A percentile compares a stretch with the other conserved stretches of the same genome.
These are phyloP conservation scores for Discostella stelligera DNA, from an alignment of 352 stramenopile species.

Conservation along the genomic window DNA sequence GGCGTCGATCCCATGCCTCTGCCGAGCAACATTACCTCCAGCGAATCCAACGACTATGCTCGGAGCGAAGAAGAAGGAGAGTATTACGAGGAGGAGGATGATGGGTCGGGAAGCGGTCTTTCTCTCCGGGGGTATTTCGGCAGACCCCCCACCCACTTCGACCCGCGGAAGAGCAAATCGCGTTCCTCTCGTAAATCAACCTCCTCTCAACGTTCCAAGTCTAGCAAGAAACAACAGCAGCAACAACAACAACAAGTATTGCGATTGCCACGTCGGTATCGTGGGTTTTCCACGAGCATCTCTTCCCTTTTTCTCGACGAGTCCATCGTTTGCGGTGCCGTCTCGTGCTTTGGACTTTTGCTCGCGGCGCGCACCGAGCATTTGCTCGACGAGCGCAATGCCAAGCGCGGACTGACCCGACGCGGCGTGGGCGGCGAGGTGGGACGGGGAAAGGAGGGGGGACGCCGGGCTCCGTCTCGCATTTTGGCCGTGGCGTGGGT, in stretches of 20 bases:
- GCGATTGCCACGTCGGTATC: conserved; percentile 45
- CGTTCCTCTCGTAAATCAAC: not conserved
- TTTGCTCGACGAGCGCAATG: conserved; percentile 71
- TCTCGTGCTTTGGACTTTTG: conserved; percentile 74
- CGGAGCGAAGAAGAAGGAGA: not conserved
- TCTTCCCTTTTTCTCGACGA: conserved; percentile 76
- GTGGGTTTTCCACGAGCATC: conserved; percentile 73
- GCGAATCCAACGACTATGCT: not conserved
- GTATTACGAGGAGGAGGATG: not conserved
- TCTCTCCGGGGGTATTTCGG: not conserved
- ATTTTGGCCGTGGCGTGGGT: conserved; percentile 60
- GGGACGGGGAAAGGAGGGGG: conserved; percentile 26
- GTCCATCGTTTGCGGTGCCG: conserved; percentile 67
- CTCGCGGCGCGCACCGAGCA: conserved; percentile 71
- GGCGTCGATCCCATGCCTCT: not conserved
- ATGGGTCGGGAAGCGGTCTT: not conserved
- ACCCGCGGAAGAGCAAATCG: not conserved
- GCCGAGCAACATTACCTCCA: not conserved
- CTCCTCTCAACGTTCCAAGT: not conserved
- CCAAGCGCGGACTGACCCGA: conserved; percentile 53
- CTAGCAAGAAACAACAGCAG: not conserved
- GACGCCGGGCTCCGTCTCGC: conserved; percentile 20
- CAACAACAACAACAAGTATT: not conserved
- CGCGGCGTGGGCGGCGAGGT: conserved; percentile 21
- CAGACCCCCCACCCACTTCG: not conserved